Base-by-base conservation (phyloP, 2,329 filamentous ascomycete species). In the Phialemoniopsis sp. region DNA sequence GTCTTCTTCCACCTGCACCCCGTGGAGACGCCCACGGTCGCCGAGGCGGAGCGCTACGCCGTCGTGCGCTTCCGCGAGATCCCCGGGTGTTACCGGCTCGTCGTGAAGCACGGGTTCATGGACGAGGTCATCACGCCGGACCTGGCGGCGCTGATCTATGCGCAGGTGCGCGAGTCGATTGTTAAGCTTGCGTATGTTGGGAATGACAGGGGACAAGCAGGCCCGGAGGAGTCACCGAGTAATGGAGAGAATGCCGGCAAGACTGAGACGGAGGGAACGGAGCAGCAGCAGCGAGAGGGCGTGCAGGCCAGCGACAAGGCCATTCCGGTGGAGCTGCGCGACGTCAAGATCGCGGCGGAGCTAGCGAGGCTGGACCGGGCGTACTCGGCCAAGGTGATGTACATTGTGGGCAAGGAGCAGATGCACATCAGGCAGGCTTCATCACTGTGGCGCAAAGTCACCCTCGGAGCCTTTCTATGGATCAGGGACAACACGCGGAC, bases 1-100 rank as follows among this genome's bases (percentile, higher is more conserved):
- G 71, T 88, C 2, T 87, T 88, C 58, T 83, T 88, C 55, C 83
- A 89, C 49, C 70, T 88, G 38, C 75, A 81, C 14, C 73, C 80
- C 0, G 64, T 85, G 2, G 72, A 79, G 28, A 62, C 66, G 2
- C 82, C 83, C 0, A 72, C 70, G 0, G 72, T 80, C 4, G 57
- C 71, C 1, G 56, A 65, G 10, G 54, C 53, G 4, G 67, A 74
- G 42, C 61, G 72, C 5, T 75, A 72, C 42, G 55, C 64, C 14
- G 60, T 73, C 31, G 60, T 62, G 18, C 57, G 61, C 4, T 61
- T 66, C 33, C 47, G 53, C 9, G 58, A 59, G 13, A 66, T 85
- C 26, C 76, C 76, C 0, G 76, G 81, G 19, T 83, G 80, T 49
- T 87, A 86, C 54, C 77, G 82, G 5, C 66, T 88, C 9, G 76